Evolutionary conservation across 768 basidiomycete genomes (phyloP), one percentile per base, ranked within the genome.

Genomic region (Boletellus ananas): DNA sequence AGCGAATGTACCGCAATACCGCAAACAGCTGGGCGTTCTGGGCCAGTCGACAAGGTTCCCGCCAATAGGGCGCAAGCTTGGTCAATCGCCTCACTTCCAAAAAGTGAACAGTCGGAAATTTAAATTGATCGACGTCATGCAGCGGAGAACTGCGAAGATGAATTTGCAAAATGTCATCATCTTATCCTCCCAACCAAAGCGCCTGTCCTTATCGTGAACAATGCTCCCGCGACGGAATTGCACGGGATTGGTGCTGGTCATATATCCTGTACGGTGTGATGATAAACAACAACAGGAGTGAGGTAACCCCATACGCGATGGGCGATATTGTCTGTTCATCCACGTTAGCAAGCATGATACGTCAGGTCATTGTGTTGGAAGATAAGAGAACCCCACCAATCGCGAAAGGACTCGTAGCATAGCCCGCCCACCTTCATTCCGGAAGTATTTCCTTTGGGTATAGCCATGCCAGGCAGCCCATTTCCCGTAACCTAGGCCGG

Each of bases 171-270:
- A 45, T 33, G 18, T 13, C 17, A 16, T 23, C 49, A 25, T 38
- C 54, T 57, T 60, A 67, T 62, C 57, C 38, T 54, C 49, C 52
- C 49, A 63, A 58, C 49, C 43, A 45, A 47, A 55, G n/a, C 16
- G 17, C 20, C 47, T 18, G 42, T 52, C 46, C 55, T 67, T 67
- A 62, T 67, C 65, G 27, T 27, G 49, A 47, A 25, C 39, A 23
- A 41, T 38, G 50, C 23, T 34, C 54, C 34, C 35, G 43, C 36
- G 46, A 47, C 14, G 14, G 34, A 29, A 49, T n/a, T 25, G 18
- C 36, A 42, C 25, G 18, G 33, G 50, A 49, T 17, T 27, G 40
- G 38, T 33, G n/a, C 29, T 25, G 41, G 41, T 40, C 31, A 41
- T 9, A 33, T 23, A 44, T 36, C 20, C 38, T 49, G 34, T 45